Evolutionary conservation across 73 alveolate genomes (phyloP), one percentile per base, ranked within the genome.

Genomic region (Paramecium bursaria): DNA sequence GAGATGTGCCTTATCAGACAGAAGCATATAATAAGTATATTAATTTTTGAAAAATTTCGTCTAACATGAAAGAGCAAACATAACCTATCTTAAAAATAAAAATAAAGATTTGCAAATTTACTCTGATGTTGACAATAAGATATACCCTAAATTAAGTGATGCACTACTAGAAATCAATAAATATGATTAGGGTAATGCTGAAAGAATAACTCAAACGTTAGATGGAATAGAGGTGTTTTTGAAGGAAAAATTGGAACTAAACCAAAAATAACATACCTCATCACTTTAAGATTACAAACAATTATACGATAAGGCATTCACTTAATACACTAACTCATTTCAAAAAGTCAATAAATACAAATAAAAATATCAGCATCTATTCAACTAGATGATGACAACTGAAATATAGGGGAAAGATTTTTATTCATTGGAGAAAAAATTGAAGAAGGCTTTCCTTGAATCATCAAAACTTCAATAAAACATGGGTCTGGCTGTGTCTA

Each of bases 141-240:
- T 25, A 3, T 67, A 67, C 13, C 82, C 82, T 9, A 67, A 42
- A 39, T 33, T 67, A 21, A 47, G 22, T n/a, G 53, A 67, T 21
- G 44, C 82, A 6, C 33, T 67, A 4, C 26, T 39, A 35, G 82
- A 67, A 67, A 67, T 67, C 10, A 19, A 47, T 67, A 67, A 67
- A 25, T 67, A 67, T 42, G 82, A 67, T 67, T 6, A 67, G 44
- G 82, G 82, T 1, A 67, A 31, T 39, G 82, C 82, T 14, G 21
- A 11, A 6, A 67, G 44, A 42, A 67, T 67, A 3, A 19, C 44
- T 7, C 22, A 42, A 39, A 35, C 44, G 3, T 25, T 67, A 0
- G 82, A 67, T 67, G 82, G 82, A 42, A 67, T 67, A 25, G 82
- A 67, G 10, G 44, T 39, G 44, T 67, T 67, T 13, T 39, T 67